Evolutionary conservation across 2,329 filamentous ascomycete species (phyloP).

Genomic region (Domatiomyces catenatus): DNA sequence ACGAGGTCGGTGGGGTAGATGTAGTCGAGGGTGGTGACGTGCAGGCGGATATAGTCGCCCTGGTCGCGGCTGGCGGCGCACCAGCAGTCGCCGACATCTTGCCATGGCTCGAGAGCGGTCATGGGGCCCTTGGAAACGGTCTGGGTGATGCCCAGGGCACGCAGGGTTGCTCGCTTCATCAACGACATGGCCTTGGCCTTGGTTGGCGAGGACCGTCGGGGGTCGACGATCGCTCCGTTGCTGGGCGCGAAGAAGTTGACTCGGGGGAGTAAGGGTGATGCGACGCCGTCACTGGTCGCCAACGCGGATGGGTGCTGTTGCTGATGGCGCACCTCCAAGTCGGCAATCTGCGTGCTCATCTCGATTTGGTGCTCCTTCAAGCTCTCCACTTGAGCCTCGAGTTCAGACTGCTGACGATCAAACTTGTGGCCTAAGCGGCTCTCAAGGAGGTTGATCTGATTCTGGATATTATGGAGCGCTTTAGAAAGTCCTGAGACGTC

Average conservation of each 20-base stretch:
- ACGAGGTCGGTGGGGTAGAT: slow-evolving; percentile 55
- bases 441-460: slow-evolving; percentile 12
- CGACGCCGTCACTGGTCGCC: slow-evolving; percentile 5
- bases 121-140: slow-evolving; percentile 24
- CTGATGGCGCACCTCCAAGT: slow-evolving; percentile 2
- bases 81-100: slow-evolving; percentile 76
- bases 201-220: slow-evolving; percentile 43
- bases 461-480: slow-evolving; percentile 10
- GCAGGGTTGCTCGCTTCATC: slow-evolving; percentile 13
- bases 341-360: slow-evolving; percentile 7
- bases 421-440: slow-evolving; percentile 9
- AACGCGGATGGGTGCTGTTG: background rate
- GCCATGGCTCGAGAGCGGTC: slow-evolving; percentile 54
- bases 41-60: slow-evolving; percentile 26
- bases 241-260: slow-evolving; percentile 61
- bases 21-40: slow-evolving; percentile 24
- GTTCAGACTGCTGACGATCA: slow-evolving; percentile 5
- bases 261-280: slow-evolving; percentile 19
- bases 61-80: slow-evolving; percentile 40
- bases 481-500: slow-evolving; percentile 9
- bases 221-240: slow-evolving; percentile 51
- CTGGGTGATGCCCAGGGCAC: slow-evolving; percentile 7
- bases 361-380: slow-evolving; percentile 11
- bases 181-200: slow-evolving; percentile 21
- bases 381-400: slow-evolving; percentile 7